Base-by-base conservation (phyloP, 2,329 filamentous ascomycete species). In the Monilinia polystroma region DNA sequence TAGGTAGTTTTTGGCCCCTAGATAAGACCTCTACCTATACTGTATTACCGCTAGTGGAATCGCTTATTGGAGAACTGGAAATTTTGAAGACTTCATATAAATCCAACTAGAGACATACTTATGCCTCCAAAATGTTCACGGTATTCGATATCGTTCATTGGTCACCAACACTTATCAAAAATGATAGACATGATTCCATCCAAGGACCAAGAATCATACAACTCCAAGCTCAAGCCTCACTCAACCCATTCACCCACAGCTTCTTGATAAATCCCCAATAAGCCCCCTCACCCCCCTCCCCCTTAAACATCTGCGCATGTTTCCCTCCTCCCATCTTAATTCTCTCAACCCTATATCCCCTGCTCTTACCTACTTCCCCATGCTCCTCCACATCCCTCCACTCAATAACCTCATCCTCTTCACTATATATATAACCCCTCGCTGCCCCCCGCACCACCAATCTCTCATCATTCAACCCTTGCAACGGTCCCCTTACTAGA, bases 381-480 rank as follows among this genome's bases (percentile, higher is more conserved):
- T 70, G 66, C n/a, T 58, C 45, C 62, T 70, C 69, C 3, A 70
- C 64, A 56, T 70, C 55, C 29, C 43, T 51, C 51, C 43, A 68
- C 52, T 68, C 66, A 43, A 70, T 66, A 2, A 41, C 62, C 6
- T 62, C 20, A 66, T 69, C 73, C 57, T 74, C 72, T 49, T 73
- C 71, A 32, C 72, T 75, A 67, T 76, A 76, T 7, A 76, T 54
- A 68, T 72, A 76, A 8, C 64, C 71, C 62, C 69, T 70, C 11
- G 70, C 23, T 26, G 64, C 64, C 11, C 59, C 53, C 45, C 63
- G 41, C 11, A 67, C 52, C 14, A 75, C 47, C 6, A 74, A 16
- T 8, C 56, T 54, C n/a, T 53, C n/a, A 60, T 71, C 66, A 51
- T 70, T 70, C 32, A 71, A 55, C 1, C 69, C 70, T 3, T 70